Base-by-base conservation (phyloP, 441 rosid genomes). In the Theobroma grandiflorum region DNA sequence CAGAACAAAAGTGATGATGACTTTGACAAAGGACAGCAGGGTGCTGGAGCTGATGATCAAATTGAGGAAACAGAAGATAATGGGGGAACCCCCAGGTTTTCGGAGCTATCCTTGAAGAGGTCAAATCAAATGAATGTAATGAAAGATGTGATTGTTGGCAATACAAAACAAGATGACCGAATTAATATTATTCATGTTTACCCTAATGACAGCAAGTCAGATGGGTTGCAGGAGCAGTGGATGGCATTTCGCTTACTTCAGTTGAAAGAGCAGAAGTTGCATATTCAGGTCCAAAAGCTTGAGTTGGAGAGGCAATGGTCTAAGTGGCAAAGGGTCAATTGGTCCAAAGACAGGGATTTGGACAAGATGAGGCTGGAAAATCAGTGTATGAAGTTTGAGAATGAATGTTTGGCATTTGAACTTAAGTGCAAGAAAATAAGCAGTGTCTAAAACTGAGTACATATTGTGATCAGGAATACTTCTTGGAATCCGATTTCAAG, bases 301-400 rank as follows among this genome's bases (percentile, higher is more conserved):
- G 64, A 63, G 79, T 57, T 84, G 63, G 73, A 81, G 72, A 77
- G 74, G 58, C 70, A 84, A 81, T 38, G 37, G 22, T 47, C 65
- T 58, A 63, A 79, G 61, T 77, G 80, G 87, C 66, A 68, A 74
- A 75, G 11, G 42, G 66, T 55, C 40, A 74, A 74, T 63, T 55
- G 77, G 77, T 79, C 59, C 35, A 35, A 80, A 43, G 81, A 80
- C 42, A 50, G 55, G 63, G 79, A 82, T 64, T 53, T 84, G 71
- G 78, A 72, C 12, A 84, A 78, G 79, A 80, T 75, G 82, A 84
- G 74, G 78, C 66, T 82, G 78, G 84, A 78, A 62, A 86, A 86
- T 49, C 79, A 86, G 64, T 12, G 33, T 68, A 74, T 84, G 82
- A 84, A 79, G 82, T 58, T 82, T 74, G 81, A 78, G 78, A 84